Evolutionary conservation across 352 stramenopile genomes (phyloP).

Genomic region (Hyphochytrium catenoides): DNA sequence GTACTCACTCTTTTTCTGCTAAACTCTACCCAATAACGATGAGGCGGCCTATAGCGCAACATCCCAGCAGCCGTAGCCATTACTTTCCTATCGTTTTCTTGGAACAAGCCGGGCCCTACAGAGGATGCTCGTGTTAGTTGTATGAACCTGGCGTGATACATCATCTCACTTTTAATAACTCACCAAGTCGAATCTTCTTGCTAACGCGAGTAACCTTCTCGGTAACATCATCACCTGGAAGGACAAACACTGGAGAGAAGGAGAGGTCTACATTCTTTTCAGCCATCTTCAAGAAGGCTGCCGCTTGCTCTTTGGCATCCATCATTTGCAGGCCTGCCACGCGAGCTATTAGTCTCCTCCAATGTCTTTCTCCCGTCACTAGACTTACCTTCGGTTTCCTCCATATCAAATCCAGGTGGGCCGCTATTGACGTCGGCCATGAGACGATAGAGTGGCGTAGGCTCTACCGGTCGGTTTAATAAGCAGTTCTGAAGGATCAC

Average conservation of each 20-base stretch:
- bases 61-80: conserved; percentile 52
- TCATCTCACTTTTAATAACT: too few species aligned
- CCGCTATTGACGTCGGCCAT: too few species aligned
- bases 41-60: conserved; percentile 49
- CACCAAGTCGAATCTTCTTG: conserved; percentile 36
- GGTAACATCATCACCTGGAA: conserved; percentile 52
- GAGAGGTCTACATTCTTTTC: conserved; percentile 45
- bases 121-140: too few species aligned
- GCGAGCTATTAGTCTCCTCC: too few species aligned
- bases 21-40: conserved; percentile 69
- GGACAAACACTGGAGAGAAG: conserved; percentile 32
- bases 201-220: conserved; percentile 35
- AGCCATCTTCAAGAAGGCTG: conserved; percentile 34
- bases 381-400: too few species aligned
- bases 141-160: too few species aligned
- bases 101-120: conserved; percentile 31
- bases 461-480: too few species aligned
- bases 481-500: too few species aligned
- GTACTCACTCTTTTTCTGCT: conserved; percentile 47
- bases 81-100: conserved; percentile 25
- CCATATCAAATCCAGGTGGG: too few species aligned
- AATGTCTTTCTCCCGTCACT: too few species aligned
- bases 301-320: conserved; percentile 18
- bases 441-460: too few species aligned
- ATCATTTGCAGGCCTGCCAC: too few species aligned